A percentile compares a stretch with the other conserved stretches of the same genome.
phyloP scores from a whole-genome alignment of 2,329 filamentous ascomycete genomes.

The Epichloe baconii region DNA sequence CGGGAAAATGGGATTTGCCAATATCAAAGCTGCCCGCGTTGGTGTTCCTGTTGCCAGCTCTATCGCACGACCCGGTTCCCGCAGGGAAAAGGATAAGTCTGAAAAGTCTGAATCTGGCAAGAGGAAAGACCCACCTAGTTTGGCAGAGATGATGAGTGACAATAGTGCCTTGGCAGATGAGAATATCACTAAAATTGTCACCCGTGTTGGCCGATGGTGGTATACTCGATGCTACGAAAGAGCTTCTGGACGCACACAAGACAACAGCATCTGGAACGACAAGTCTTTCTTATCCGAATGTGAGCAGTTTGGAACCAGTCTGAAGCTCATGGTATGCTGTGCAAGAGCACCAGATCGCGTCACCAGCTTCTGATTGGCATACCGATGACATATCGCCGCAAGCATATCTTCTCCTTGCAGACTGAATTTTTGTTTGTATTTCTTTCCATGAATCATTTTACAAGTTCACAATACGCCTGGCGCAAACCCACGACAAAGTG shows the following conservation, averaged over 20 bases:
- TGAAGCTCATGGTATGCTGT: conserved; percentile 85
- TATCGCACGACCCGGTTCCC: conserved; percentile 20
- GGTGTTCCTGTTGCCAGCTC: conserved; percentile 58
- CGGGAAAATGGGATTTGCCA: conserved; percentile 54
- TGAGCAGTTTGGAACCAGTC: conserved; percentile 71
- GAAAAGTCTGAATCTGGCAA: conserved; percentile 9
- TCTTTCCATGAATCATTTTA: neutral
- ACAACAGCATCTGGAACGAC: conserved; percentile 64
- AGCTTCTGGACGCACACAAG: conserved; percentile 33
- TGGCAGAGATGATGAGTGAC: conserved; percentile 63
- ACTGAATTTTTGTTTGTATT: neutral
- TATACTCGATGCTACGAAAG: conserved; percentile 86
- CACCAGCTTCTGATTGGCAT: conserved; percentile 29
- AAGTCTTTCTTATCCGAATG: conserved; percentile 67
- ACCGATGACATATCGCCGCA: neutral
- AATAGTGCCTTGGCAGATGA: conserved; percentile 61
- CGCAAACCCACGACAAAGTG: neutral
- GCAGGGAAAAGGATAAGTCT: conserved; percentile 8
- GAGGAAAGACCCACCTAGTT: conserved; percentile 35
- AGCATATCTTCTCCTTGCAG: neutral
- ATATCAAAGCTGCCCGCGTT: conserved; percentile 63
- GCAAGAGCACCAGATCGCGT: conserved; percentile 62
- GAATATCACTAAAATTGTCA: conserved; percentile 83
- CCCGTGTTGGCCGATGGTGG: conserved; percentile 91
- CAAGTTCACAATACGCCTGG: neutral